phyloP scores from a whole-genome alignment of 2,329 filamentous ascomycete genomes.

The Diaporthe sp. region DNA sequence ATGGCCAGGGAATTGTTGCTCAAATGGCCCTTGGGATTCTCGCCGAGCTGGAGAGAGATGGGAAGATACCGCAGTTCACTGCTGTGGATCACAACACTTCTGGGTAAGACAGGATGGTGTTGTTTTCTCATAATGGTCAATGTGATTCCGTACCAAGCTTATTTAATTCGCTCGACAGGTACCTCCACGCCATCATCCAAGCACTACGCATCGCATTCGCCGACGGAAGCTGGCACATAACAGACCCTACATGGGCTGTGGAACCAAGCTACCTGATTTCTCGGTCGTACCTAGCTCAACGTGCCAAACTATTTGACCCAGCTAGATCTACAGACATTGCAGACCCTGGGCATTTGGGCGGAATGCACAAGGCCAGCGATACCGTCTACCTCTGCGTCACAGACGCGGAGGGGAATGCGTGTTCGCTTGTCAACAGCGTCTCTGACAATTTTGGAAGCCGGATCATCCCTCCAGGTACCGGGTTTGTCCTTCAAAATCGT shows the following conservation, averaged over 20 bases:
- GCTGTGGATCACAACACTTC: slow-evolving; percentile 81
- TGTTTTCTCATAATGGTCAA: rapidly evolving
- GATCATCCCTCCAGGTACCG: slow-evolving; percentile 86
- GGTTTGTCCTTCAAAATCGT: slow-evolving; percentile 92
- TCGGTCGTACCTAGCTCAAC: slow-evolving; percentile 75
- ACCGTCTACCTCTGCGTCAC: slow-evolving; percentile 93
- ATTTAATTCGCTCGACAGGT: slow-evolving; percentile 13
- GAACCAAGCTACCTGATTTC: slow-evolving; percentile 64
- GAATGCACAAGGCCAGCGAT: slow-evolving; percentile 77
- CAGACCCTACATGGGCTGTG: slow-evolving; percentile 75
- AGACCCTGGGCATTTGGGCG: slow-evolving; percentile 67
- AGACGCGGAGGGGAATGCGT: slow-evolving; percentile 85
- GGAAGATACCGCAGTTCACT: slow-evolving; percentile 76
- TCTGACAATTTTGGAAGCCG: slow-evolving; percentile 86
- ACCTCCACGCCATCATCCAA: slow-evolving; percentile 85
- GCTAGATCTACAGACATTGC: slow-evolving; percentile 73
- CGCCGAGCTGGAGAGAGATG: slow-evolving; percentile 80
- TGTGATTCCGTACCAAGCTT: background rate
- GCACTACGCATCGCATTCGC: slow-evolving; percentile 90
- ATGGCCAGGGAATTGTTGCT: slow-evolving; percentile 94
- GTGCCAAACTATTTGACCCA: slow-evolving; percentile 67
- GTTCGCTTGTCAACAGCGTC: slow-evolving; percentile 95
- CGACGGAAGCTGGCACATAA: slow-evolving; percentile 88
- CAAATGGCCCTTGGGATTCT: slow-evolving; percentile 92
- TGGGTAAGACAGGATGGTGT: slow-evolving; percentile 56